Conservation (phyloP, 129 eudicot genomes). For the Kitagawia praeruptora region DNA sequence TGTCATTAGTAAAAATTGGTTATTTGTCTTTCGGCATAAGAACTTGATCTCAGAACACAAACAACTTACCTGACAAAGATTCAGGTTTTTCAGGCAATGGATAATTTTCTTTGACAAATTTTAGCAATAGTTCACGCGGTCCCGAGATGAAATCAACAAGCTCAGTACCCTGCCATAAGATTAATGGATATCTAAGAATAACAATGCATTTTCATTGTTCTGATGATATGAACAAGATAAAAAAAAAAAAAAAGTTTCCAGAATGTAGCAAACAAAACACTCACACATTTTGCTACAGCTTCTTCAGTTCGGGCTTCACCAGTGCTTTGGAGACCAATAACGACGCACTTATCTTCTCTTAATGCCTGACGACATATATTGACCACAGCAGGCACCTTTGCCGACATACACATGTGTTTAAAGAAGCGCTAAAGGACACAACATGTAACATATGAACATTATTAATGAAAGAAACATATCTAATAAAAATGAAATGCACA, state of each 20-base stretch:
- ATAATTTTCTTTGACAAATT: constrained; percentile 92
- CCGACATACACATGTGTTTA: constrained; percentile 97
- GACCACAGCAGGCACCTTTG: constrained; percentile 95
- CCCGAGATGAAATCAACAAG: constrained; percentile 97
- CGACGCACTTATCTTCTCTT: constrained; percentile 74
- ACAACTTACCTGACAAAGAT: constrained; percentile 54
- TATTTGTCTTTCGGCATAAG: not conserved
- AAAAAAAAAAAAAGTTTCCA: not conserved
- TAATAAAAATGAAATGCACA: not conserved
- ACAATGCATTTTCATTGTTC: not conserved
- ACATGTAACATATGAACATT: constrained; percentile 21
- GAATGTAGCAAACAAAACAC: constrained; percentile 21
- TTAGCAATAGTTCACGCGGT: constrained; percentile 92
- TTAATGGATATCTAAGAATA: not conserved
- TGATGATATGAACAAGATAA: not conserved
- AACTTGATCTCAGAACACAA: not conserved
- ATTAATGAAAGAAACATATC: constrained; percentile 4
- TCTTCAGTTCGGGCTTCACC: constrained; percentile 99
- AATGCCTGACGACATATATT: constrained; percentile 76
- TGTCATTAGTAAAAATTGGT: constrained; percentile 13
- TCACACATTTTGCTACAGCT: constrained; percentile 83
- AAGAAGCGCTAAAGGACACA: constrained; percentile 78
- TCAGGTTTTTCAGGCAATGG: constrained; percentile 98
- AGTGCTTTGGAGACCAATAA: constrained; percentile 94
- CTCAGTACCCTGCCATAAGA: constrained; percentile 25